Percentiles rank a stretch among this genome's conserved stretches.
Evolutionary conservation across 306 rosid genomes (phyloP).

Genomic region (Clitoria ternatea): DNA sequence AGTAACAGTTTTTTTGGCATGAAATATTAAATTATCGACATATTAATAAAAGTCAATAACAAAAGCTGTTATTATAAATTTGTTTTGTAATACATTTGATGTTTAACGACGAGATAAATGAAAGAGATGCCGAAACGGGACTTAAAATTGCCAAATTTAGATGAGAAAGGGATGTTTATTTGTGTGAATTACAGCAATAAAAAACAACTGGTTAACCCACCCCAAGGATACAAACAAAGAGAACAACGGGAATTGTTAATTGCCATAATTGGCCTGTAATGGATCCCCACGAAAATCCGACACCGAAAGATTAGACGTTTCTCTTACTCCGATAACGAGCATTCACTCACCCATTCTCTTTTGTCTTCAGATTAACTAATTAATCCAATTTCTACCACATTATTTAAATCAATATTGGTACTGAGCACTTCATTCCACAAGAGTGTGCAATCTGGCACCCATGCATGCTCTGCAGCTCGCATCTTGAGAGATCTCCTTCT

Average conservation of each 20-base stretch:
- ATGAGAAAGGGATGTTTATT: conserved; percentile 10
- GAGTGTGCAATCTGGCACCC: too few relatives aligned
- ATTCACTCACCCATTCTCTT: background rate
- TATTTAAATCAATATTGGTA: too few relatives aligned
- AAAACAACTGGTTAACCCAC: conserved; percentile 4
- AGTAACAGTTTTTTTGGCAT: background rate
- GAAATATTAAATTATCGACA: background rate
- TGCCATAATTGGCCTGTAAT: background rate
- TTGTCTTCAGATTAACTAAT: too few relatives aligned
- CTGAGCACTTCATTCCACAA: too few relatives aligned
- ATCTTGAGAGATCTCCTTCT: too few relatives aligned
- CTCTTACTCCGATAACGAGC: background rate
- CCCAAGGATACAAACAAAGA: background rate
- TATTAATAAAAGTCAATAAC: background rate
- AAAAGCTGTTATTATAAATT: background rate
- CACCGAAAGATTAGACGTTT: conserved; percentile 1
- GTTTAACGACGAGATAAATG: background rate
- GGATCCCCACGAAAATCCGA: background rate
- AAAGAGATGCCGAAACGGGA: background rate
- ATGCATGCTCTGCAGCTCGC: too few relatives aligned
- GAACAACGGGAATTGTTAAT: background rate
- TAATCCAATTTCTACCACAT: too few relatives aligned
- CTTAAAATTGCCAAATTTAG: background rate
- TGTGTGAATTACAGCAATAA: background rate
- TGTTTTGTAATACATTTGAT: background rate